These are phyloP conservation scores for Coelastrella sp. DNA, from an alignment of 139 green algal genomes.

Conservation along the genomic window DNA sequence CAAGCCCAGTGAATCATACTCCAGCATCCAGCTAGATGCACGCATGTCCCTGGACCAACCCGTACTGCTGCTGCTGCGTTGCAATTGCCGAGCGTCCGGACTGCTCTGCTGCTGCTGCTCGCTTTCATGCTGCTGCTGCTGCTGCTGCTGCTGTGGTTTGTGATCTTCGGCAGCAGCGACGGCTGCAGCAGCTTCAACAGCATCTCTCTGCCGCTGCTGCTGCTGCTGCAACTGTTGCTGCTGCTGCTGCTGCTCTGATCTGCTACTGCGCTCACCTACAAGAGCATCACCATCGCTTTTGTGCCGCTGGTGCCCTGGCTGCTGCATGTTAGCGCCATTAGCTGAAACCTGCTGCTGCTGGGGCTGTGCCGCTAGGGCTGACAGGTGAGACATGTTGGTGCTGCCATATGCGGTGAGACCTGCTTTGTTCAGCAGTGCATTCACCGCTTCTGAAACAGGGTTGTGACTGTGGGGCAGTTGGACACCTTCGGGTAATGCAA, in stretches of 20 bases:
- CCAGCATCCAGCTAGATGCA: conserved; percentile 3
- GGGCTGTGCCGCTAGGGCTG: background rate
- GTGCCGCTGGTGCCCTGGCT: conserved; percentile 12
- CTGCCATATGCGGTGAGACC: background rate
- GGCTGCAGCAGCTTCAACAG: conserved; percentile 11
- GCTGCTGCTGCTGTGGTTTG: background rate
- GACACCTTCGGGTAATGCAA: background rate
- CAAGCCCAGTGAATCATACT: background rate
- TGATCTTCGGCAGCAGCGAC: background rate
- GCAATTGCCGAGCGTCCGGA: background rate
- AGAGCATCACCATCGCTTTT: background rate
- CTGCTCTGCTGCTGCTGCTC: conserved; percentile 26
- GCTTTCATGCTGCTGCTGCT: background rate
- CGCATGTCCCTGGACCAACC: conserved; percentile 12
- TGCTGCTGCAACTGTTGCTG: background rate
- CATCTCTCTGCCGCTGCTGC: background rate
- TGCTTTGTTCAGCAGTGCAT: conserved; percentile 1
- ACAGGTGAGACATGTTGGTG: background rate
- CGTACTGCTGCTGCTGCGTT: conserved; percentile 22
- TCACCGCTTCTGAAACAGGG: conserved; percentile 34
- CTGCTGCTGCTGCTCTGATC: background rate
- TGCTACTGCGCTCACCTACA: background rate
- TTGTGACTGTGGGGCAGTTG: conserved; percentile 44
- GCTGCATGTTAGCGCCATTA: background rate
- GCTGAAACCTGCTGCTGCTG: background rate